Percentiles rank a stretch among this genome's conserved stretches.
Conservation (phyloP, 148 eudicot species). For the Drosera capensis region DNA sequence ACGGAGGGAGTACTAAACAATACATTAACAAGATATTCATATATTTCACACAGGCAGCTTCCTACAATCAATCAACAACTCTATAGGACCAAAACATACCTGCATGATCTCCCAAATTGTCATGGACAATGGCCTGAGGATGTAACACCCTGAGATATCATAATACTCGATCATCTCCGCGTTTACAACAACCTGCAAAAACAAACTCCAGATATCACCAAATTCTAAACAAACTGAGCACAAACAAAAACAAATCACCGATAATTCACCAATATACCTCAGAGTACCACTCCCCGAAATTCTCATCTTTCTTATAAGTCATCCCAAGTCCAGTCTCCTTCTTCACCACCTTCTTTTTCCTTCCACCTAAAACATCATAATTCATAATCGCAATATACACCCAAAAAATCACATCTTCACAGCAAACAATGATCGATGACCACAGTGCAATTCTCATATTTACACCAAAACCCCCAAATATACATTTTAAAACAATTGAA, state of each 20-base stretch:
- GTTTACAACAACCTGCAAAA: conserved; percentile 60
- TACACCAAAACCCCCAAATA: too few relatives aligned
- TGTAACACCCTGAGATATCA: conserved; percentile 90
- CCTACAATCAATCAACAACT: not conserved
- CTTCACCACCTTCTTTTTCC: conserved; percentile 86
- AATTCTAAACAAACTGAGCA: not conserved
- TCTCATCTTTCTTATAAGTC: conserved; percentile 67
- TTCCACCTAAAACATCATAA: conserved; percentile 23
- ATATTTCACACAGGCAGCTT: not conserved
- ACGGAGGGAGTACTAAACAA: too few relatives aligned
- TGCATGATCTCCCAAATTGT: conserved; percentile 85
- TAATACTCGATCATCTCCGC: conserved; percentile 92
- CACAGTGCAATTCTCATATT: too few relatives aligned
- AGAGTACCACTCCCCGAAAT: conserved; percentile 99
- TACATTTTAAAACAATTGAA: too few relatives aligned
- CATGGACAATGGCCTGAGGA: conserved; percentile 88
- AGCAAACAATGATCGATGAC: too few relatives aligned
- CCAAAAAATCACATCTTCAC: too few relatives aligned
- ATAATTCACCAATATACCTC: conserved; percentile 33
- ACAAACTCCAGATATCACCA: not conserved
- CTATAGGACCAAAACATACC: conserved; percentile 21
- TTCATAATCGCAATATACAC: not conserved
- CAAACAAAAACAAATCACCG: not conserved
- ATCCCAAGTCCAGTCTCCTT: conserved; percentile 93
- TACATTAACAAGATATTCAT: not conserved